phyloP scores from a whole-genome alignment of 306 rosid genomes.

The Pterocarpus santalinus region DNA sequence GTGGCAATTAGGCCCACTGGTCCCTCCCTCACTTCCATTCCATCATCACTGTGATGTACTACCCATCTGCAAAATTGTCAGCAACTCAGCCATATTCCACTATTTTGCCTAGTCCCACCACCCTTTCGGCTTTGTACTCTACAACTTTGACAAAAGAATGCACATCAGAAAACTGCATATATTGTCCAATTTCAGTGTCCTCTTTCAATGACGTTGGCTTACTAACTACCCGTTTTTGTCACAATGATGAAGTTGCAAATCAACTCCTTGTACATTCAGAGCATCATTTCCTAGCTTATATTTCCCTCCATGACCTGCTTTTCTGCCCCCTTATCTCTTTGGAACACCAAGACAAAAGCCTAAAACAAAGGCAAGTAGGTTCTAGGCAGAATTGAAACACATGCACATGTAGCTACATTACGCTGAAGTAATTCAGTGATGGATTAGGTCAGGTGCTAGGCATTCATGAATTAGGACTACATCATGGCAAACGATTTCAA shows the following conservation, averaged over 20 bases:
- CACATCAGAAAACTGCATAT: constrained; percentile 1
- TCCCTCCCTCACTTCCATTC: too few species aligned
- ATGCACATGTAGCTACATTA: constrained; percentile 6
- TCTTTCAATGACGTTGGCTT: constrained; percentile 26
- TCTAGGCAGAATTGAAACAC: not conserved
- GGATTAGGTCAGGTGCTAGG: not conserved
- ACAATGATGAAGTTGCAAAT: not conserved
- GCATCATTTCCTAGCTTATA: not conserved
- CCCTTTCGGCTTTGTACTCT: constrained; percentile 8
- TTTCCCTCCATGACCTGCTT: not conserved
- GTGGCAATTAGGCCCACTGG: too few species aligned
- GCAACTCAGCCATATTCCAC: too few species aligned
- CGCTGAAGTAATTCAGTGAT: not conserved
- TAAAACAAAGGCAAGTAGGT: too few species aligned
- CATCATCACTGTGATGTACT: too few species aligned
- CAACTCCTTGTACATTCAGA: not conserved
- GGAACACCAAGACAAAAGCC: constrained; percentile 10
- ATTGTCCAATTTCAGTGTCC: constrained; percentile 31
- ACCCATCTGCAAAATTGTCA: too few species aligned
- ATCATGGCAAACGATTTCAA: too few species aligned
- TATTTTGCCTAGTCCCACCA: not conserved
- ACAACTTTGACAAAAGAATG: too few species aligned
- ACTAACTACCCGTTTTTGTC: constrained; percentile 32
- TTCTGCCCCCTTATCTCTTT: not conserved
- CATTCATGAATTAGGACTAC: not conserved